Base-by-base conservation (phyloP, 73 alveolate species). In the Paraurostyla sp. region DNA sequence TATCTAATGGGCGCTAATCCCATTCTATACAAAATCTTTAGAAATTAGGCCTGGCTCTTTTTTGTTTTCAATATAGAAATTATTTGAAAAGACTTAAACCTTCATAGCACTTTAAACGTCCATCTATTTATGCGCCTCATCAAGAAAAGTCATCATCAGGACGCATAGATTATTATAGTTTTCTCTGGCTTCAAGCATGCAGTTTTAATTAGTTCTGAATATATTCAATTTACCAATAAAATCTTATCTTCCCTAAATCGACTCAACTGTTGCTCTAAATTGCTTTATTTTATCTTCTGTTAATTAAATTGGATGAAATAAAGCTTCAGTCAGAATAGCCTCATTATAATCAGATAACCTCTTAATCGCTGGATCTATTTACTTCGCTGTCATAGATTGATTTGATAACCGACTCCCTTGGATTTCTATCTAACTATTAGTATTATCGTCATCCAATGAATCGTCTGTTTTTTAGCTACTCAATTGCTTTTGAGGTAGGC, bases 101-200 rank as follows among this genome's bases (percentile, higher is more conserved):
- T 73, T 73, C 86, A 73, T 48, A 3, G 86, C 86, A 45, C 86
- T 13, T 49, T 45, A 48, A n/a, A 73, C 86, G 46, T 73, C 86
- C 59, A 33, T 33, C 29, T 73, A 20, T 48, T 29, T 49, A 43
- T 73, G 30, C 20, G 71, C 41, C 41, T 48, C 86, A 18, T 73
- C 71, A 22, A 73, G 86, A 6, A 73, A n/a, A 18, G 46, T 43
- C 52, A 18, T 73, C 51, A 73, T 48, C 23, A 73, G 16, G 7
- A 45, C 52, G 29, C 68, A 40, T n/a, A 73, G 30, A 73, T 73
- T 73, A 23, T 73, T 45, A 48, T 73, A 73, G 29, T 45, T 73
- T 0, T 48, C 86, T 25, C 30, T 49, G 27, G 56, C 4, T 46
- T 25, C 0, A 15, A 73, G 29, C 7, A 15, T 6, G 20, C 57